Evolutionary conservation across 495 filamentous ascomycete species (phyloP).

Genomic region (Baudoinia panamericana): DNA sequence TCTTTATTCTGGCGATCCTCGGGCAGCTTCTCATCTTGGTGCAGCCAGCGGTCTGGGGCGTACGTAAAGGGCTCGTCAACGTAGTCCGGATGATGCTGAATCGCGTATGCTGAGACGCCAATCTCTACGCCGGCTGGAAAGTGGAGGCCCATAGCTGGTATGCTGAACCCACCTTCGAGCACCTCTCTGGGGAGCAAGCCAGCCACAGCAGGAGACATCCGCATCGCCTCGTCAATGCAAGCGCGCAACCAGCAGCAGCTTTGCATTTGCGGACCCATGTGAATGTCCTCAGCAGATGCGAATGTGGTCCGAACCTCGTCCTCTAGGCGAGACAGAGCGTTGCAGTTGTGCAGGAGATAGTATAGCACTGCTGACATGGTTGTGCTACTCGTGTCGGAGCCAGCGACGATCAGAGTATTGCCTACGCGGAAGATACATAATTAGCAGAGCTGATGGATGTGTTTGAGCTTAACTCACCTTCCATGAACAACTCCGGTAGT

Average conservation of each 20-base stretch:
- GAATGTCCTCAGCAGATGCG: constrained; percentile 37
- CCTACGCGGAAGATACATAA: too few species aligned
- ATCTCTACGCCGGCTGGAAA: constrained; percentile 21
- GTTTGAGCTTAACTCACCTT: too few species aligned
- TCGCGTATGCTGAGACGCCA: constrained; percentile 21
- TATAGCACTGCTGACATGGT: constrained; percentile 45
- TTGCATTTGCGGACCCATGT: constrained; percentile 36
- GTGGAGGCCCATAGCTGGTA: constrained; percentile 40
- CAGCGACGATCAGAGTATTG: constrained; percentile 30
- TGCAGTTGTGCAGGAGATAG: constrained; percentile 45
- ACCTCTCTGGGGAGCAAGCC: constrained; percentile 49
- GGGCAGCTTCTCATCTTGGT: constrained; percentile 1
- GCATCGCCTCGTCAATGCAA: constrained; percentile 53
- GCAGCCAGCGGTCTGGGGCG: constrained; percentile 23
- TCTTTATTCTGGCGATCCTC: constrained; percentile 1
- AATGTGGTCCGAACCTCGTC: constrained; percentile 44
- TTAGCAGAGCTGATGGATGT: too few species aligned
- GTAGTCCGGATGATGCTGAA: constrained; percentile 26
- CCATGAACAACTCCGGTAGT: constrained; percentile 27
- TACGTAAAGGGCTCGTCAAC: constrained; percentile 18
- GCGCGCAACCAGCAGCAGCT: constrained; percentile 44
- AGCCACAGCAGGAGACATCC: constrained; percentile 52
- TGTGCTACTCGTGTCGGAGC: constrained; percentile 34
- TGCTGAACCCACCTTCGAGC: constrained; percentile 42
- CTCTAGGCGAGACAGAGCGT: constrained; percentile 32